Conservation (phyloP, 2,329 filamentous ascomycete species). For the Westerdykella sp. region DNA sequence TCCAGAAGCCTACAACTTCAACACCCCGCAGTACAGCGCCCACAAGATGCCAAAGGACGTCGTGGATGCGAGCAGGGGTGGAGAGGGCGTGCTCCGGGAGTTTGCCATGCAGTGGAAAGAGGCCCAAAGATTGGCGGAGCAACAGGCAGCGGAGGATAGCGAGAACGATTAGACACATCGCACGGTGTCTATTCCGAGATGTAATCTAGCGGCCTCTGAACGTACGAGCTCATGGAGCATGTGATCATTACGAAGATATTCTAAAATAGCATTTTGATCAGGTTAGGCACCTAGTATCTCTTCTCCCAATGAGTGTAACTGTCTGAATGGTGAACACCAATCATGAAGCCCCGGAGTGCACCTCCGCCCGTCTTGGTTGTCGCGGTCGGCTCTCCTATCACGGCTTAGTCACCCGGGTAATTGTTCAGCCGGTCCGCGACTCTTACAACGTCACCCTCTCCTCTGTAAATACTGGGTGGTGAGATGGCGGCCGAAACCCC, state of each 20-base stretch:
- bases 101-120: slow-evolving; percentile 47
- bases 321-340: too few species aligned
- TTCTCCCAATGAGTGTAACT: too few species aligned
- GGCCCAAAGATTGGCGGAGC: slow-evolving; percentile 38
- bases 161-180: slow-evolving; percentile 23
- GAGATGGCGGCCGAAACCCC: slow-evolving; percentile 51
- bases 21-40: slow-evolving; percentile 80
- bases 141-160: slow-evolving; percentile 36
- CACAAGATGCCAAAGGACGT: slow-evolving; percentile 94
- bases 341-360: too few species aligned
- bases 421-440: background rate
- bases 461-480: background rate
- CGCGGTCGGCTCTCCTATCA: too few species aligned
- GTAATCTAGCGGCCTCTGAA: too few species aligned
- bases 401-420: background rate
- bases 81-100: slow-evolving; percentile 69
- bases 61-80: slow-evolving; percentile 58
- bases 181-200: too few species aligned
- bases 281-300: too few species aligned
- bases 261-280: too few species aligned
- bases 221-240: too few species aligned
- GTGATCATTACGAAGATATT: too few species aligned
- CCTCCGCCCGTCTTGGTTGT: too few species aligned
- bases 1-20: slow-evolving; percentile 81
- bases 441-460: slow-evolving; percentile 4